Base-by-base conservation (phyloP, 2,329 filamentous ascomycete species). In the Pseudocercospora vitis region DNA sequence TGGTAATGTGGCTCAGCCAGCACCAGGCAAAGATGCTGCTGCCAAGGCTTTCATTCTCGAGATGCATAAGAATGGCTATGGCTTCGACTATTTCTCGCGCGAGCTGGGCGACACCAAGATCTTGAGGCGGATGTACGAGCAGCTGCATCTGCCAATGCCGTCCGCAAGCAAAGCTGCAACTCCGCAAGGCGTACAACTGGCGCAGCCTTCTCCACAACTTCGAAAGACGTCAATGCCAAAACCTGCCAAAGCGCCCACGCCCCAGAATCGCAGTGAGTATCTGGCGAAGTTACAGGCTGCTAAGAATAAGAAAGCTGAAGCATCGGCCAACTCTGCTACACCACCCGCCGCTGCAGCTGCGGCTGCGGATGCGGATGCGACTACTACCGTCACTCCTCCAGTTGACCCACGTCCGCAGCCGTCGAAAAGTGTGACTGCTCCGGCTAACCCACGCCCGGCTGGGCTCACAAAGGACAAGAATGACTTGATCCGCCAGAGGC, bases 221-320 rank as follows among this genome's bases (percentile, higher is more conserved):
- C 42, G 47, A 8, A 54, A 53, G 14, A 24, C 40, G 31, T 56
- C 57, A 3, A 33, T 66, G 29, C 68, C 65, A 14, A 37, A 58
- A 62, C 18, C 60, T 52, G 16, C 32, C 49, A 33, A 48, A 57
- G 26, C 19, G 52, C 14, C 23, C 53, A 58, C 51, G 7, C 55
- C 61, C 21, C 46, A 87, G 59, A 84, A 88, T 64, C 80, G 88
- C 18, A 89, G 88, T 62, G 87, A 90, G 60, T 83, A 88, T 35
- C 89, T 92, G 55, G 87, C 88, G 3, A 83, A 86, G 45, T 78
- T 91, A 51, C 77, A 91, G 50, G 88, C 88, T n/a, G 84, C 82
- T 1, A 91, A 88, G 68, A 80, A 79, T 48, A 81, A 82, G 28
- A 87, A 85, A 49, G 63, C 68, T 2, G 61, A 65, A 39, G 14